Evolutionary conservation across 2,329 filamentous ascomycete species (phyloP).

Genomic region (Trichoderma endophyticum): DNA sequence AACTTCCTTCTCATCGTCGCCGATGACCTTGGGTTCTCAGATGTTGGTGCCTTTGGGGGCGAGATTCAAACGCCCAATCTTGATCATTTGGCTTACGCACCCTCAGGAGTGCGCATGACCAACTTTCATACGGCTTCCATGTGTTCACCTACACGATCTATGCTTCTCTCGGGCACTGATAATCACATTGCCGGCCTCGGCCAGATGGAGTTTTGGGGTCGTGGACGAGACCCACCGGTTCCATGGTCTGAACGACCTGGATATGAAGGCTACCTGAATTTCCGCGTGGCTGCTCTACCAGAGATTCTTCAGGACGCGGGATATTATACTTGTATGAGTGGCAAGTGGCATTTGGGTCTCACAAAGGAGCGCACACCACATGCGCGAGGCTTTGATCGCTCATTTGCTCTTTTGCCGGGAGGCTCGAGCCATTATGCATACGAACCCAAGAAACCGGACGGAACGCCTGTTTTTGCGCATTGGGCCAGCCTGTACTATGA

Average conservation of each 20-base stretch:
- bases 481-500: constrained; percentile 14
- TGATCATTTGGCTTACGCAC: constrained; percentile 32
- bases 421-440: constrained; percentile 50
- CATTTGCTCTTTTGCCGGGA: constrained; percentile 58
- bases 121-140: constrained; percentile 56
- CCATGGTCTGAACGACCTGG: constrained; percentile 39
- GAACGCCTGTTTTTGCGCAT: constrained; percentile 3
- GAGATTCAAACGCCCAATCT: constrained; percentile 36
- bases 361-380: constrained; percentile 54
- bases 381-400: constrained; percentile 56
- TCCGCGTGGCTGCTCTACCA: constrained; percentile 53
- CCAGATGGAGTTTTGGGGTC: constrained; percentile 11
- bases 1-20: constrained; percentile 36
- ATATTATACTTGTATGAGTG: constrained; percentile 59
- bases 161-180: constrained; percentile 59
- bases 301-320: constrained; percentile 57
- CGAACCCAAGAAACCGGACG: constrained; percentile 1
- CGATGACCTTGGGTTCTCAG: constrained; percentile 34
- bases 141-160: constrained; percentile 61
- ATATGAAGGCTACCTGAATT: constrained; percentile 62
- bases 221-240: constrained; percentile 6
- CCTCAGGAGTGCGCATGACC: constrained; percentile 45
- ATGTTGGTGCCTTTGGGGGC: constrained; percentile 30
- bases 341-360: constrained; percentile 62
- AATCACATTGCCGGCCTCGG: constrained; percentile 55